Conservation (phyloP, 2,329 filamentous ascomycete species). For the Coniosporium tulheliwenetii region DNA sequence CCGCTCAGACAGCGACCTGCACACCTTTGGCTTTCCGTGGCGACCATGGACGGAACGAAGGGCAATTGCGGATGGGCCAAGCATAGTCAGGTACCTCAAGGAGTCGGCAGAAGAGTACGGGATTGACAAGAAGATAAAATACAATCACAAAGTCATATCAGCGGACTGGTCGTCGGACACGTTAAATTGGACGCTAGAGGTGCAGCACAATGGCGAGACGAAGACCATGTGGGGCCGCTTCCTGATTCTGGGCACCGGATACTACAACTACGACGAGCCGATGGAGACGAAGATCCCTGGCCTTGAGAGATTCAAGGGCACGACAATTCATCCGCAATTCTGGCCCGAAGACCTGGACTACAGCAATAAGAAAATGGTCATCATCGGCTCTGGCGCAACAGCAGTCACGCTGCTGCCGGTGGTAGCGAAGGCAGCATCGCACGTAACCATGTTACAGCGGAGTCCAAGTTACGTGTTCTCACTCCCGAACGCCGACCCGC, state of each 20-base stretch:
- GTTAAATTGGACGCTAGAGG: constrained; percentile 30
- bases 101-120: constrained; percentile 26
- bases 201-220: constrained; percentile 19
- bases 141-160: constrained; percentile 22
- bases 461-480: constrained; percentile 56
- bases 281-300: constrained; percentile 48
- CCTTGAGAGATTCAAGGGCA: constrained; percentile 48
- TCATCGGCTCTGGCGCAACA: constrained; percentile 68
- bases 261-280: constrained; percentile 57
- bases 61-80: constrained; percentile 28
- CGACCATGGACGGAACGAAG: constrained; percentile 44
- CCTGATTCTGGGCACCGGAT: constrained; percentile 48
- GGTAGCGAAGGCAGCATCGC: constrained; percentile 46
- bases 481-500: constrained; percentile 26
- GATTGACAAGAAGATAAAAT: constrained; percentile 30
- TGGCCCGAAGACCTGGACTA: constrained; percentile 59
- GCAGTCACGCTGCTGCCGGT: constrained; percentile 62
- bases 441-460: constrained; percentile 68
- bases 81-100: constrained; percentile 27
- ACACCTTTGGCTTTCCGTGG: constrained; percentile 48
- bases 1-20: constrained; percentile 32
- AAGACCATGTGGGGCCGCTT: constrained; percentile 27
- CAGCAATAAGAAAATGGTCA: constrained; percentile 48
- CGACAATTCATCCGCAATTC: constrained; percentile 55
- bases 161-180: constrained; percentile 30